Conservation (phyloP, 371 early-diverging fungal genomes). For the Mortierella sp. region DNA sequence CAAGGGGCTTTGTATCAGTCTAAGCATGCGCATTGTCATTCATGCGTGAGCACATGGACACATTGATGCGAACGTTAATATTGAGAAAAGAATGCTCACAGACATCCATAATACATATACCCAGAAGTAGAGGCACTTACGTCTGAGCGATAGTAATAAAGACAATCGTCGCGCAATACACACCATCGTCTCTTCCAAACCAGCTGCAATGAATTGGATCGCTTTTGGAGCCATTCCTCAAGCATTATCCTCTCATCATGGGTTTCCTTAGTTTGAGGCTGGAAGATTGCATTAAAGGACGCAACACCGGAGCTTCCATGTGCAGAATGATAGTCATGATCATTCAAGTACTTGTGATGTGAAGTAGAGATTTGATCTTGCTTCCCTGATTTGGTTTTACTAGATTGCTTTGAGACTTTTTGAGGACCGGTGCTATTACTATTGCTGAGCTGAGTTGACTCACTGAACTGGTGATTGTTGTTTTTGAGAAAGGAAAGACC, state of each 20-base stretch:
- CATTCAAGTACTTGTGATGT: not conserved
- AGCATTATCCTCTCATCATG: slow-evolving; percentile 26
- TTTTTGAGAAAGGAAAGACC: slow-evolving; percentile 15
- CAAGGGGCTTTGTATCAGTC: slow-evolving; percentile 46
- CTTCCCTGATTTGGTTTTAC: not conserved
- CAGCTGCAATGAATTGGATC: slow-evolving; percentile 35
- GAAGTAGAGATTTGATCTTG: not conserved
- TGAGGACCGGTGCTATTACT: not conserved
- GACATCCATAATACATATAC: not conserved
- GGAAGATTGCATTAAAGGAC: slow-evolving; percentile 21
- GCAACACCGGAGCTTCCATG: not conserved
- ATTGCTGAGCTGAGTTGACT: not conserved
- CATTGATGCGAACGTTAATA: not conserved
- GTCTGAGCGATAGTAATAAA: slow-evolving; percentile 36
- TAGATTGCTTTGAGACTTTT: not conserved
- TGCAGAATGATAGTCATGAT: not conserved
- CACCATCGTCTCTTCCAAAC: slow-evolving; percentile 55
- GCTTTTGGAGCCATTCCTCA: slow-evolving; percentile 51
- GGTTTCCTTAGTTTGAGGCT: not conserved
- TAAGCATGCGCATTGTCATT: not conserved
- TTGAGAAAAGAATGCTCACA: not conserved
- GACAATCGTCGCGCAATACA: slow-evolving; percentile 37
- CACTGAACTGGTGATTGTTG: slow-evolving; percentile 1
- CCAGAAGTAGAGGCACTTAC: slow-evolving; percentile 18
- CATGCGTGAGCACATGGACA: not conserved